Conservation (phyloP, 768 basidiomycete species). For the Strobilomyces confusus region DNA sequence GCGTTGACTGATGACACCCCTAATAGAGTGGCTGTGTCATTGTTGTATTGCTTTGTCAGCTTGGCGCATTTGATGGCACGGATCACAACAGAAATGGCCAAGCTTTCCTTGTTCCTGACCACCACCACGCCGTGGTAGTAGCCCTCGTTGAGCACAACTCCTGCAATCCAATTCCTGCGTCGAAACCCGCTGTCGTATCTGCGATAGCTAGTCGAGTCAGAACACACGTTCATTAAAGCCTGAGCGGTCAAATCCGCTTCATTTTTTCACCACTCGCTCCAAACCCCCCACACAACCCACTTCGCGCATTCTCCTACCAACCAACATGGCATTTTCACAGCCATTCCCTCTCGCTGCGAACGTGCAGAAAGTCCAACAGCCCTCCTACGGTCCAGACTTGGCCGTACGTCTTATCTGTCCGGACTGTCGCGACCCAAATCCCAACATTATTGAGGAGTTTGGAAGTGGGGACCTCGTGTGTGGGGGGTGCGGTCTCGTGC, state of each 20-base stretch:
- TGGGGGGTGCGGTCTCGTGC: constrained; percentile 86
- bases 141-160: constrained; percentile 8
- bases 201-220: constrained; percentile 20
- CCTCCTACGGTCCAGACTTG: constrained; percentile 74
- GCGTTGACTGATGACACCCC: too few species aligned
- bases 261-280: constrained; percentile 14
- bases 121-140: constrained; percentile 20
- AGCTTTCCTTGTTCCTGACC: constrained; percentile 20
- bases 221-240: constrained; percentile 25
- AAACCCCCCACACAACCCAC: constrained; percentile 15
- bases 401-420: constrained; percentile 91
- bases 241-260: constrained; percentile 14
- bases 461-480: constrained; percentile 97
- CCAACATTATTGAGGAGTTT: constrained; percentile 96
- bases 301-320: neutral
- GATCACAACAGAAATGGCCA: constrained; percentile 6
- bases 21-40: too few species aligned
- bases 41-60: constrained; percentile 22
- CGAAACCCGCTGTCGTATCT: constrained; percentile 3
- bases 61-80: constrained; percentile 12
- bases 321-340: constrained; percentile 62
- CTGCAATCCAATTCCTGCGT: constrained; percentile 10
- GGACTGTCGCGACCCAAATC: constrained; percentile 90
- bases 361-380: constrained; percentile 48
- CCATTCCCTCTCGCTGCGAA: constrained; percentile 72